Evolutionary conservation across 192 early-diverging fungal genomes (phyloP).

Genomic region (Backusella mclennaniae): DNA sequence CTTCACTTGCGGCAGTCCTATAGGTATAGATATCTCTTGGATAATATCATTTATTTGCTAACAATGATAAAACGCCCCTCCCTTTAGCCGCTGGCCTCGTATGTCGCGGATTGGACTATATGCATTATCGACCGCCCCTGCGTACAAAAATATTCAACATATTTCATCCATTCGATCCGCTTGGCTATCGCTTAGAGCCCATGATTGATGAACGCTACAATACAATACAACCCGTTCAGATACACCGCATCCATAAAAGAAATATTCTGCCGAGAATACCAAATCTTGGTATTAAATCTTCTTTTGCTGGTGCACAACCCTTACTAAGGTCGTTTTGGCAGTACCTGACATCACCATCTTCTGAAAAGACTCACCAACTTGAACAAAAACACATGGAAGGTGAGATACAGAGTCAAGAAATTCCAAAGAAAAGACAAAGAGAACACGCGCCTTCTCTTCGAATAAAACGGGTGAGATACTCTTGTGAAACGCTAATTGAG

Average conservation of each 20-base stretch:
- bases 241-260: conserved; percentile 20
- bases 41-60: neutral
- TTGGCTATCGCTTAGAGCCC: conserved; percentile 68
- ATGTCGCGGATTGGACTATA: conserved; percentile 53
- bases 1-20: conserved; percentile 47
- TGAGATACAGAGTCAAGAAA: no score
- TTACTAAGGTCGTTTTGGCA: conserved; percentile 23
- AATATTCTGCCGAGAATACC: conserved; percentile 27
- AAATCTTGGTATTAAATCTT: conserved; percentile 30
- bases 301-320: conserved; percentile 25
- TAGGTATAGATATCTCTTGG: conserved; percentile 28
- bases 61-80: neutral
- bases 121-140: conserved; percentile 47
- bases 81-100: conserved; percentile 51
- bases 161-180: conserved; percentile 70
- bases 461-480: neutral
- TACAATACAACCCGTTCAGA: conserved; percentile 45
- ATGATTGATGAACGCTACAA: conserved; percentile 50
- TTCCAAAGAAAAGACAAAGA: neutral
- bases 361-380: neutral
- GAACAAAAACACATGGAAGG: neutral
- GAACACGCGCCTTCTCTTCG: neutral
- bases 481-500: neutral
- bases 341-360: conserved; percentile 11
- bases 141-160: conserved; percentile 60